Percentiles rank a stretch among this genome's conserved stretches.
These are phyloP conservation scores for Dictyostelium discoideum DNA, from an alignment of 78 protist species.

Conservation along the genomic window DNA sequence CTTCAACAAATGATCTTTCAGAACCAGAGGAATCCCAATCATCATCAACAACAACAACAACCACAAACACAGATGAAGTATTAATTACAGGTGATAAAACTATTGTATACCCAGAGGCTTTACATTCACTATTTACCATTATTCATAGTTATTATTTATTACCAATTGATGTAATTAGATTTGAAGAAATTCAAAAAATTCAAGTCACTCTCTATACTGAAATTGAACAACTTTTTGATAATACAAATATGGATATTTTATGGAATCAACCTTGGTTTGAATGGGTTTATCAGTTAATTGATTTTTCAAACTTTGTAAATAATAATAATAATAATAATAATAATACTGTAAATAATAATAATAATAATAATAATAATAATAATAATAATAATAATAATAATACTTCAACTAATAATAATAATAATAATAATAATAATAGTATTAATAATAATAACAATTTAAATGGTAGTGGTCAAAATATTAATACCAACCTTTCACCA, in stretches of 20 bases:
- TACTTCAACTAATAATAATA: neutral
- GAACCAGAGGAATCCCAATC: neutral
- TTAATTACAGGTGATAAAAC: slow-evolving; percentile 17
- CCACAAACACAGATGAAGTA: neutral
- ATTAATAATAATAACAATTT: neutral
- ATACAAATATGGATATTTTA: slow-evolving; percentile 49
- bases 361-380: neutral
- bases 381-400: neutral
- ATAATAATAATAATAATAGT: neutral
- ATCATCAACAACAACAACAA: neutral
- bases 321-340: neutral
- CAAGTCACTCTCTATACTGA: neutral
- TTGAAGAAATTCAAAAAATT: slow-evolving; percentile 43
- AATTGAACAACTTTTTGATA: slow-evolving; percentile 20
- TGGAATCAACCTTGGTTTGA: slow-evolving; percentile 80
- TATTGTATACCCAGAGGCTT: slow-evolving; percentile 70
- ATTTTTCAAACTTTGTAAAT: neutral
- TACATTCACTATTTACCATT: slow-evolving; percentile 23
- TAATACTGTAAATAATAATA: neutral
- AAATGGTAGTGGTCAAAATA: neutral
- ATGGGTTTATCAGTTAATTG: slow-evolving; percentile 56
- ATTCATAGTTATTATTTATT: slow-evolving; percentile 6
- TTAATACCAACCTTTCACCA: neutral
- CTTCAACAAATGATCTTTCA: neutral
- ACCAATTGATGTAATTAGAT: neutral